Base-by-base conservation (phyloP, 2,329 filamentous ascomycete genomes). In the Ampelomyces quisqualis region DNA sequence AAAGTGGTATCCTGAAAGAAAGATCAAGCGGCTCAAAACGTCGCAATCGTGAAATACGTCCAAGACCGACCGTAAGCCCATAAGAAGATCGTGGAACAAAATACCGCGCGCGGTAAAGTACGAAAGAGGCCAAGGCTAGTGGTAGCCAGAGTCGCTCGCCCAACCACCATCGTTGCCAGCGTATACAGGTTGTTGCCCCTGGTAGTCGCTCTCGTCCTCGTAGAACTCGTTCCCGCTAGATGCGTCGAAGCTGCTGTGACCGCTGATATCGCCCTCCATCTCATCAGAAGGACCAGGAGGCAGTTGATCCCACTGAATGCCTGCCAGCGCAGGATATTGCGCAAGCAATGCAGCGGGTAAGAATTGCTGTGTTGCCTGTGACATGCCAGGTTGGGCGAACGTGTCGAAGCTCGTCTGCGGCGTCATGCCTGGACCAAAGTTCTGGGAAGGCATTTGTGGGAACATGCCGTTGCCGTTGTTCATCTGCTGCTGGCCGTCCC, bases 281-380 rank as follows among this genome's bases (percentile, higher is more conserved):
- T 78, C 77, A 13, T 82, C 81, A 5, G 77, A 60, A 18, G 68
- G 71, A 4, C 75, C 75, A n/a, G 85, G 78, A 28, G 84, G 79
- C 63, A 94, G 79, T 38, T 84, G 79, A 13, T 79, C 78, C 90
- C 91, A 97, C 61, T 91, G 90, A 64, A 97, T 79, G 38, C 84
- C 86, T 17, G 90, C 90, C n/a, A 98, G 73, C 3, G 89, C 90
- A 9, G 93, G 93, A 67, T 96, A 97, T 62, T 97, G 93, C 13
- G 87, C 86, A 26, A 97, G 73, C 34, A 98, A 73, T 1, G 91
- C 91, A 3, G 88, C 87, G 1, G 93, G 93, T n/a, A 97, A 77
- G 24, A 78, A 74, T 54, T 62, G 57, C 17, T 52, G 52, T 15
- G 58, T 43, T 13, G 47, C 37, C 54, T 67, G 45, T 54, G 66